Evolutionary conservation across 768 basidiomycete genomes (phyloP), one percentile per base, ranked within the genome.

Genomic region (Lactifluus echinatus): DNA sequence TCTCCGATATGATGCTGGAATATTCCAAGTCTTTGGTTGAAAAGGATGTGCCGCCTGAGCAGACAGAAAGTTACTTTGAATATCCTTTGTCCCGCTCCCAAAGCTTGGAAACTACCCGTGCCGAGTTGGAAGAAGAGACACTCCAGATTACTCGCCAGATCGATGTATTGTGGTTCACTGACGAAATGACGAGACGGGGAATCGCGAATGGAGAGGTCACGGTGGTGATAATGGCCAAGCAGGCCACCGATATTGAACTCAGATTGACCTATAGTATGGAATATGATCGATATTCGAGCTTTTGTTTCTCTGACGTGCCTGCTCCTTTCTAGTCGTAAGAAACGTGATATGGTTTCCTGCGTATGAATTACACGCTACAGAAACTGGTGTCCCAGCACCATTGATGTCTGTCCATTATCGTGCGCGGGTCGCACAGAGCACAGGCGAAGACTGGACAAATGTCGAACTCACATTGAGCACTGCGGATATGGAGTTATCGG

Each of bases 361-460:
- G 3, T 84, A 84, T 61, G 83, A 84, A 59, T 73, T 85, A 0
- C 77, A 81, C 2, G 72, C 71, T 0, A 63, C 21, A 66, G 75
- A 52, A 65, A 71, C 57, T 15, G 77, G 76, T 0, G 73, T 76
- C 55, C 74, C 77, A 3, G 75, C 75, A 0, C 64, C 75, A 5
- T 64, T 71, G 0, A 74, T 82, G 24, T 60, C 73, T 2, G 71
- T 85, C 8, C 76, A 81, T 57, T 84, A 83, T 62, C 77, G 78
- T 24, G 81, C 81, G 0, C 70, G 73, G 24, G 71, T 84, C 49
- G 68, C 65, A 0, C 82, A 85, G 61, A 67, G 66, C 61, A 82
- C 83, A 0, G 83, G 83, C 12, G 83, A 85, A 62, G 78, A 82
- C 58, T 85, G 83, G 83, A 72, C 63, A 23, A 69, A 75, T 57